These are phyloP conservation scores for Iberis pinnata DNA, from an alignment of 345 rosid genomes.

Conservation along the genomic window DNA sequence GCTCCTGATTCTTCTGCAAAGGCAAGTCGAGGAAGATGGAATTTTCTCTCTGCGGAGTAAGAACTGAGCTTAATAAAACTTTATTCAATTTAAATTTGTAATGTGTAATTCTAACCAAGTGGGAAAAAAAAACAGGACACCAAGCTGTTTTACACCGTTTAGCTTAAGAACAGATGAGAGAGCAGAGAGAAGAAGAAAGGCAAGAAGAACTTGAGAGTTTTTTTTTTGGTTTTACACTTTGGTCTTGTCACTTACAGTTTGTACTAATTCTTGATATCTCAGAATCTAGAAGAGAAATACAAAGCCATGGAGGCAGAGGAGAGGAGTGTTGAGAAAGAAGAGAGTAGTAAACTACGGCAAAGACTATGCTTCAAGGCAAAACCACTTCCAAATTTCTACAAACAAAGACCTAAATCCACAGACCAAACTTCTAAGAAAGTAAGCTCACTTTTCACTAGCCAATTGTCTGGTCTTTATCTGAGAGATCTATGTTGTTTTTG, in stretches of 20 bases:
- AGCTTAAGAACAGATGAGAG: constrained; percentile 69
- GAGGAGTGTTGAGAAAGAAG: constrained; percentile 63
- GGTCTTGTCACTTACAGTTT: not conserved
- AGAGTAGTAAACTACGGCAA: constrained; percentile 51
- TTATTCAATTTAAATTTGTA: constrained; percentile 38
- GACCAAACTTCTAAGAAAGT: constrained; percentile 49
- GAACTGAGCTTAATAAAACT: constrained; percentile 8
- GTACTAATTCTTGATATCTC: not conserved
- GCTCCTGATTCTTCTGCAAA: constrained; percentile 42
- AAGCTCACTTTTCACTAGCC: constrained; percentile 5
- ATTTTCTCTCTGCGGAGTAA: constrained; percentile 73
- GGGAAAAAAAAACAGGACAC: constrained; percentile 41
- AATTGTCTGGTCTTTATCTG: not conserved
- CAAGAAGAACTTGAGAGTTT: constrained; percentile 22
- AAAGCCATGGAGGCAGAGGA: constrained; percentile 44
- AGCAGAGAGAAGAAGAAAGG: constrained; percentile 80
- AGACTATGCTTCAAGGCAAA: constrained; percentile 87
- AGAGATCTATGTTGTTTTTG: constrained; percentile 8
- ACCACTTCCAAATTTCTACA: constrained; percentile 84
- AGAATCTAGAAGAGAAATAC: constrained; percentile 83
- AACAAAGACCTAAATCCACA: constrained; percentile 37
- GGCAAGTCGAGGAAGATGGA: constrained; percentile 54
- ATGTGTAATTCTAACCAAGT: constrained; percentile 22
- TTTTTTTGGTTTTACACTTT: not conserved
- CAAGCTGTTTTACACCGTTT: constrained; percentile 62